Percentiles rank a stretch among this genome's conserved stretches.
Evolutionary conservation across 352 stramenopile genomes (phyloP).

Genomic region (Globisporangium recalcitrans): DNA sequence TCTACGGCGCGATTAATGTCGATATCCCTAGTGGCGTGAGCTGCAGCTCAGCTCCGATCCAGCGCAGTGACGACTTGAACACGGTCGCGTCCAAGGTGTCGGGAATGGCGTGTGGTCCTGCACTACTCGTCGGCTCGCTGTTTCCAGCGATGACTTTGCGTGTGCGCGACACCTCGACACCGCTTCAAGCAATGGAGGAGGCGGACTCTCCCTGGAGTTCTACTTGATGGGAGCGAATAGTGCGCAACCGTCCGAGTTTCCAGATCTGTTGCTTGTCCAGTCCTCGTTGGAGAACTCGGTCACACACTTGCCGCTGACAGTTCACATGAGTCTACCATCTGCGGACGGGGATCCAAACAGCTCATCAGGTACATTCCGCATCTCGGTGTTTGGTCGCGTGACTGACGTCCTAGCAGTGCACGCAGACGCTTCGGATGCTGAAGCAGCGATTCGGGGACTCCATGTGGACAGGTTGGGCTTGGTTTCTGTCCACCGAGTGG

Average conservation of each 20-base stretch:
- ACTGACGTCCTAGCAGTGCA: slow-evolving; percentile 5
- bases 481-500: slow-evolving; percentile 5
- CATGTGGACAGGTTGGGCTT: not conserved
- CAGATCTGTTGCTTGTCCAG: slow-evolving; percentile 8
- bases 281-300: slow-evolving; percentile 5
- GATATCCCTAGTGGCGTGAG: not conserved
- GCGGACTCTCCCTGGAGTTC: slow-evolving; percentile 6
- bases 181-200: not conserved
- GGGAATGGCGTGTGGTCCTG: slow-evolving; percentile 6
- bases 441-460: slow-evolving; percentile 11
- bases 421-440: slow-evolving; percentile 4
- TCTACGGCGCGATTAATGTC: slow-evolving; percentile 10
- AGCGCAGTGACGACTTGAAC: not conserved
- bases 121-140: not conserved
- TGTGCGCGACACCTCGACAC: slow-evolving; percentile 6
- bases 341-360: not conserved
- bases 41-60: slow-evolving; percentile 7
- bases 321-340: not conserved
- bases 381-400: slow-evolving; percentile 8
- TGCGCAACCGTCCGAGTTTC: not conserved
- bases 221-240: not conserved
- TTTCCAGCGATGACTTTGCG: slow-evolving; percentile 7
- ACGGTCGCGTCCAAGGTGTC: slow-evolving; percentile 5
- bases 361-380: slow-evolving; percentile 1
- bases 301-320: not conserved